Evolutionary conservation across 140 eudicot genomes (phyloP), one percentile per base, ranked within the genome.

Genomic region (Flaveria floridana): DNA sequence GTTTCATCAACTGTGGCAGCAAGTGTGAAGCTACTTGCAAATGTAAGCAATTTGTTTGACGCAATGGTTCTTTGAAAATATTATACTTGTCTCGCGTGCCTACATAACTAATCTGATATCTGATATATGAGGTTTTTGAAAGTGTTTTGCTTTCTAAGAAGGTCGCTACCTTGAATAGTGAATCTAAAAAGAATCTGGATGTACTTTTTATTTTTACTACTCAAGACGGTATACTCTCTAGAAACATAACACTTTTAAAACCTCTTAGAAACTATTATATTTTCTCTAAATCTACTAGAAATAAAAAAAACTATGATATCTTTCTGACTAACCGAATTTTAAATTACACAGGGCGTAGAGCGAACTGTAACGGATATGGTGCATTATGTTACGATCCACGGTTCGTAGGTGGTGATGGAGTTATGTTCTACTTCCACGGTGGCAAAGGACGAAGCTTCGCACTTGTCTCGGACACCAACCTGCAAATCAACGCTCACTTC

Each of bases 351-450:
- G 96, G 88, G 92, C 82, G 92, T 41, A 85, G 65, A 71, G 83
- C 90, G 0, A 80, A 61, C 25, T 91, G 97, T 47, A 78, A 83
- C 11, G 87, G 89, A 2, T 75, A 46, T 14, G 97, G 97, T 3
- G 72, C 95, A 0, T 48, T 85, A 30, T 91, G 97, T 71, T 83
- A 88, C 44, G 97, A 91, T 51, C 97, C 97, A 10, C 76, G 97
- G 50, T 91, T 91, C 59, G 81, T 91, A 11, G 97, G 97, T 5
- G 97, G 92, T n/a, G 97, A 91, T 25, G 97, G 97, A 2, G 84
- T 86, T 3, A 88, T 86, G 89, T 88, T 88, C 84, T 88, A 86
- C 85, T 88, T 88, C 83, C 97, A 91, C 3, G 97, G 97, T 4
- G 71, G 81, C 1, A 91, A 86, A 73, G 92, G 88, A 28, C 62